phyloP scores from a whole-genome alignment of 2,329 filamentous ascomycete species.

The Penicillium sp. region DNA sequence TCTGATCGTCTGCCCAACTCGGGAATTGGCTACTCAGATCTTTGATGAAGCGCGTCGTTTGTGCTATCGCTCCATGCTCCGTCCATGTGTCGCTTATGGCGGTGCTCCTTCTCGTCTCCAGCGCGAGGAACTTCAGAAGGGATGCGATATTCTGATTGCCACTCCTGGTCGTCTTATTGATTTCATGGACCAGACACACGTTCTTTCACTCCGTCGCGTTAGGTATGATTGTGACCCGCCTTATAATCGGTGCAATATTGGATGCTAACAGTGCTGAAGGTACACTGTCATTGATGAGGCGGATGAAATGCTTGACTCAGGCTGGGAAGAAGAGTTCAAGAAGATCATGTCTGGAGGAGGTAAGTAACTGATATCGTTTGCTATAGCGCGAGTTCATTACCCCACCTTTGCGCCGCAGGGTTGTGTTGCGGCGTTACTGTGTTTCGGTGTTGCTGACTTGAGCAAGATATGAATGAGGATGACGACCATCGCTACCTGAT shows the following conservation, averaged over 20 bases:
- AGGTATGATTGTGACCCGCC: conserved; percentile 51
- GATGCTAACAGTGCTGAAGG: conserved; percentile 29
- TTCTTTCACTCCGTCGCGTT: conserved; percentile 71
- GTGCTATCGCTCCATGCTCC: conserved; percentile 92
- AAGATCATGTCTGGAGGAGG: conserved; percentile 78
- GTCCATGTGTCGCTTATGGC: conserved; percentile 85
- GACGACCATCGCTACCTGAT: conserved; percentile 69
- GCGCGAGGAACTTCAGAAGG: conserved; percentile 69
- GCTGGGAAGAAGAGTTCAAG: conserved; percentile 74
- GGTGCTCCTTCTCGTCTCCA: conserved; percentile 72
- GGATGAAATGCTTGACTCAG: conserved; percentile 79
- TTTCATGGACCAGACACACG: conserved; percentile 69
- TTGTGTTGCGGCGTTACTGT: background rate
- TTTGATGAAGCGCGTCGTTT: conserved; percentile 91
- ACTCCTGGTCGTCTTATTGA: conserved; percentile 84
- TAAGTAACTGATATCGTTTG: conserved; percentile 46
- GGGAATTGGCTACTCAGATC: conserved; percentile 89
- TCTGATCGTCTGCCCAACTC: conserved; percentile 78
- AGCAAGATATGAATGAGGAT: conserved; percentile 69
- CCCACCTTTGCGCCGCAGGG: background rate
- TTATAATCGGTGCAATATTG: background rate
- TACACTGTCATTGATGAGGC: conserved; percentile 86
- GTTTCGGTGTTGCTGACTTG: conserved; percentile 5
- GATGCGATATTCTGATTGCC: conserved; percentile 85
- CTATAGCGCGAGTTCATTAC: background rate